Base-by-base conservation (phyloP, 169 alveolate species). In the Eimeria zaria region DNA sequence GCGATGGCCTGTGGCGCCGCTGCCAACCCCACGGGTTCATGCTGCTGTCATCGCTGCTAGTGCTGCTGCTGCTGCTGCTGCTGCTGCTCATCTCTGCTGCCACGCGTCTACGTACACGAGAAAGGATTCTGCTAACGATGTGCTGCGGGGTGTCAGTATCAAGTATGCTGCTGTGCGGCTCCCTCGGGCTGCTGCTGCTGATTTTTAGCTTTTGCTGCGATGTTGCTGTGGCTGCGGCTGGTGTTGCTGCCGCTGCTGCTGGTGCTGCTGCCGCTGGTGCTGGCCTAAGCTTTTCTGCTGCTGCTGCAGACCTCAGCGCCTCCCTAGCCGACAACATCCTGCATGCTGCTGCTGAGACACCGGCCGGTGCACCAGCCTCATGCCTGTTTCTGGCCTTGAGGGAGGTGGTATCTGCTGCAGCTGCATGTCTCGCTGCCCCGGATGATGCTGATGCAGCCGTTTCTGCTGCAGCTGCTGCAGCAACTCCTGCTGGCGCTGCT, bases 91-190 rank as follows among this genome's bases (percentile, higher is more conserved):
- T 41, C 36, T 44, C 44, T 41, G 64, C 89, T 44, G 89, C 89
- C 44, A 78, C 89, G 55, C 60, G 89, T n/a, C 89, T 78, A 16
- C 89, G 89, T 36, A 78, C 89, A 9, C 89, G 89, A 41, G 89
- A 78, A 51, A 78, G 67, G 64, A 78, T 51, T 78, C 64, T 78
- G 22, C 44, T 18, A 67, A 78, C 60, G 20, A 78, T 41, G 44
- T 44, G 89, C 67, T 48, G 89, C 44, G 89, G 89, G 36, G 89
- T 78, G 58, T 78, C 89, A 9, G 24, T 44, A 18, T 44, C 89
- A 41, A 78, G 44, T 0, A 78, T 78, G 64, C 89, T 48, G 22
- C 41, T 44, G 33, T 27, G 64, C 5, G 44, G 36, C 16, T 78
- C 89, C 11, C 20, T 48, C n/a, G 64, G 48, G 30, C 46, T 24